phyloP scores from a whole-genome alignment of 495 filamentous ascomycete genomes.

The Penicillium robsamsonii region DNA sequence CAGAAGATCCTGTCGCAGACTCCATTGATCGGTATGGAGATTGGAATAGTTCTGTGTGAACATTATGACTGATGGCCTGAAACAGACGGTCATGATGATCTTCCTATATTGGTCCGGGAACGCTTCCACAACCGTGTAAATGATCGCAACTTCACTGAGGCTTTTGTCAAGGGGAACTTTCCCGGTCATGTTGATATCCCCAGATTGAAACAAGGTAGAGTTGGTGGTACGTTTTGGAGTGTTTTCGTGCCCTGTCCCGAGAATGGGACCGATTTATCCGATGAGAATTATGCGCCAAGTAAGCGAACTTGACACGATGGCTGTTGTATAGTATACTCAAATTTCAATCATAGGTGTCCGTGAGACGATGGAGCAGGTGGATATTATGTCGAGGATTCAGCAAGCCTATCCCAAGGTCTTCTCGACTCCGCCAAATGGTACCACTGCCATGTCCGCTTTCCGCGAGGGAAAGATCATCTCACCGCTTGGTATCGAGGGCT shows the following conservation, averaged over 20 bases:
- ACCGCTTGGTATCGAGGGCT: conserved; percentile 82
- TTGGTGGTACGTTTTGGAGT: conserved; percentile 84
- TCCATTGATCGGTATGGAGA: conserved; percentile 69
- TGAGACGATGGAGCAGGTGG: conserved; percentile 77
- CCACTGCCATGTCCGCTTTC: conserved; percentile 59
- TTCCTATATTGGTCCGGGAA: conserved; percentile 70
- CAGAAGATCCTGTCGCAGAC: conserved; percentile 66
- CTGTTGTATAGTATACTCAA: neutral
- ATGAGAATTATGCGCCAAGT: conserved; percentile 64
- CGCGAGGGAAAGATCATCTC: conserved; percentile 58
- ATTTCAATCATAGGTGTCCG: conserved; percentile 53
- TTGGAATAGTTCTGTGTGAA: neutral
- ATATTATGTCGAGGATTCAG: conserved; percentile 70
- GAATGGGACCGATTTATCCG: conserved; percentile 68
- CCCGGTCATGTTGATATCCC: conserved; percentile 77
- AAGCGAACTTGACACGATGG: conserved; percentile 11
- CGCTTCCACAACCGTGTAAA: conserved; percentile 77
- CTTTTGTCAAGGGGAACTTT: conserved; percentile 66
- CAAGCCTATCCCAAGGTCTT: conserved; percentile 68
- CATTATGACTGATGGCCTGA: neutral
- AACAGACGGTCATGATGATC: conserved; percentile 88
- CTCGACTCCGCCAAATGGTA: conserved; percentile 53
- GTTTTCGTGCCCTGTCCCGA: conserved; percentile 75
- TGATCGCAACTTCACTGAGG: conserved; percentile 63
- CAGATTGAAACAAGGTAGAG: conserved; percentile 47